Evolutionary conservation across 768 basidiomycete species (phyloP), one percentile per base, ranked within the genome.

Genomic region (Melanogaster broomeanus): DNA sequence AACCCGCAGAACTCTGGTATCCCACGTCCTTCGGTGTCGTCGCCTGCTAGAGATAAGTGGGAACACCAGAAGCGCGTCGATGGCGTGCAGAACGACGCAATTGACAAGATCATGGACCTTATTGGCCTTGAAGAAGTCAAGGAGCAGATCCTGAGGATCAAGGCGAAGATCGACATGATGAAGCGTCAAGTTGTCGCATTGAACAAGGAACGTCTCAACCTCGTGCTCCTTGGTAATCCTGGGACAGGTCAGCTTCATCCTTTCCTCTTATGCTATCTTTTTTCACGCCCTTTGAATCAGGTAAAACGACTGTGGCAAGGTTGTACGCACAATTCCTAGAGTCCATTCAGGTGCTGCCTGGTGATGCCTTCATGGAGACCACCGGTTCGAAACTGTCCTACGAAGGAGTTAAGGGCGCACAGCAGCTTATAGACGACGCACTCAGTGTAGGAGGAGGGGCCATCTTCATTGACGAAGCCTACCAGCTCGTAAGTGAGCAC

Each of bases 391-490:
- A 75, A 1, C 60, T 88, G 16, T 77, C 83, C 2, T 73, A 76
- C 43, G 81, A 84, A 19, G 85, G 84, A 1, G 78, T 87, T 0
- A 51, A 60, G 21, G 78, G 72, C 3, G 68, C 71, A 6, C 75
- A 82, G 61, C 78, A 77, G 49, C 61, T 74, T 13, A 58, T 88
- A 12, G 74, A 80, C 33, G 60, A 67, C 0, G 68, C 82, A 2
- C 47, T 81, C 25, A 72, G 66, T 2, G 76, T 70, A 3, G 86
- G 85, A 0, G 86, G 87, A 42, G 87, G 87, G 0, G 72, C 78
- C 1, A 75, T 88, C 33, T 88, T 88, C 61, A 71, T 88, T 25
- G 87, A 88, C 57, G 87, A 88, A 59, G 84, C 87, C 1, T 88
- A 88, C 52, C 87, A 86, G 50, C 75, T 88, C 2, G 76, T 78